These are phyloP conservation scores for Clarireedia paspali DNA, from an alignment of 2,329 filamentous ascomycete genomes.

Conservation along the genomic window DNA sequence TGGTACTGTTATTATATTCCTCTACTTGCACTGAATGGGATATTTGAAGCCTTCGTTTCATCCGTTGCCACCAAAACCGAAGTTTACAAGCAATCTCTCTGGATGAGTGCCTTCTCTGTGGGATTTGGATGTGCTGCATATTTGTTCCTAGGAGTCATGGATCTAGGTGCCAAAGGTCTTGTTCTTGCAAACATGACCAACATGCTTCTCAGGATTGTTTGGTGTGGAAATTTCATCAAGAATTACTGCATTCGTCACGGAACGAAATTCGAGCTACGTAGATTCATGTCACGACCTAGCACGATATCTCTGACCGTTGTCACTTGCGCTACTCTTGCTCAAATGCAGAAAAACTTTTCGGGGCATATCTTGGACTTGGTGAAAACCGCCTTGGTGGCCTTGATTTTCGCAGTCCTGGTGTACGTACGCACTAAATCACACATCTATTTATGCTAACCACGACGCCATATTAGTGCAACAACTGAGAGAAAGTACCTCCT, in stretches of 20 bases:
- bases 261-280: constrained; percentile 33
- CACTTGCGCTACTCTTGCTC: constrained; percentile 36
- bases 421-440: constrained; percentile 35
- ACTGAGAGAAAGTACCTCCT: constrained; percentile 48
- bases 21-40: constrained; percentile 82
- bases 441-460: constrained; percentile 8
- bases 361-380: constrained; percentile 30
- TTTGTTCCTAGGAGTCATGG: constrained; percentile 60
- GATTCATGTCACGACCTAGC: constrained; percentile 37
- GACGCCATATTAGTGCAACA: constrained; percentile 36
- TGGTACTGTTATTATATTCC: constrained; percentile 91
- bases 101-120: constrained; percentile 77
- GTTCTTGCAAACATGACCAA: constrained; percentile 86
- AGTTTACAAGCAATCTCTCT: constrained; percentile 68
- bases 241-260: constrained; percentile 49
- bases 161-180: constrained; percentile 69
- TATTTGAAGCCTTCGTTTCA: constrained; percentile 87
- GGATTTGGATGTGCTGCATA: constrained; percentile 70
- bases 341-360: constrained; percentile 20
- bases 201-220: constrained; percentile 77
- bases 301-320: constrained; percentile 38
- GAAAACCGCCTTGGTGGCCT: constrained; percentile 41
- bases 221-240: constrained; percentile 68
- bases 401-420: constrained; percentile 49
- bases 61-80: constrained; percentile 71